Evolutionary conservation across 179 eudicot genomes (phyloP), one percentile per base, ranked within the genome.

Genomic region (Silene vulgaris): DNA sequence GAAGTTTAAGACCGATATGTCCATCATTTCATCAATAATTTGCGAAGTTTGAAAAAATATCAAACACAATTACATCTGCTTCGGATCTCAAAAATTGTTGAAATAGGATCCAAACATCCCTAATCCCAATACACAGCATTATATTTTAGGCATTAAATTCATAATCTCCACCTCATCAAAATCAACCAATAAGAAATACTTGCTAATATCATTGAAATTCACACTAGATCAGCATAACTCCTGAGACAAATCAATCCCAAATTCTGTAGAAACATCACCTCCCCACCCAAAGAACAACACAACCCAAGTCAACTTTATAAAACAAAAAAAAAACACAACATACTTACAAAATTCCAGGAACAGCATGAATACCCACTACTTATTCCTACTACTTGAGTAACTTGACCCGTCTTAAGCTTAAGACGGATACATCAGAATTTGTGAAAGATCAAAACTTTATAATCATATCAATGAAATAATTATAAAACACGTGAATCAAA

Each of bases 191-290:
- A 71, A 23, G 69, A 69, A 29, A 13, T 16, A 74, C 45, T 20
- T 69, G 32, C 26, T 26, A 78, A 75, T 23, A 11, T 23, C 74
- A 66, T 71, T 28, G 21, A 82, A 78, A 75, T 71, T 63, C 59
- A 75, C 78, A 75, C 80, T 74, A 20, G 74, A 77, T 83, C 79
- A 77, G 6, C 74, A 69, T n/a, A 57, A 52, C 69, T 73, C 60
- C 59, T 50, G 12, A 43, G 43, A 64, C 74, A 77, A 72, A 80
- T 77, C 83, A 79, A 74, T 63, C 43, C 61, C 78, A 60, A 77
- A 72, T 45, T 60, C 21, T n/a, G 64, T 29, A 3, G 26, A 71
- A 29, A 28, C 75, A 64, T 45, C 77, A 21, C 63, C 26, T 12
- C 5, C 28, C 29, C 45, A 6, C 6, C 45, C 9, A 37, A 5